Base-by-base conservation (phyloP, 768 basidiomycete species). In the Agrocybe pediades region DNA sequence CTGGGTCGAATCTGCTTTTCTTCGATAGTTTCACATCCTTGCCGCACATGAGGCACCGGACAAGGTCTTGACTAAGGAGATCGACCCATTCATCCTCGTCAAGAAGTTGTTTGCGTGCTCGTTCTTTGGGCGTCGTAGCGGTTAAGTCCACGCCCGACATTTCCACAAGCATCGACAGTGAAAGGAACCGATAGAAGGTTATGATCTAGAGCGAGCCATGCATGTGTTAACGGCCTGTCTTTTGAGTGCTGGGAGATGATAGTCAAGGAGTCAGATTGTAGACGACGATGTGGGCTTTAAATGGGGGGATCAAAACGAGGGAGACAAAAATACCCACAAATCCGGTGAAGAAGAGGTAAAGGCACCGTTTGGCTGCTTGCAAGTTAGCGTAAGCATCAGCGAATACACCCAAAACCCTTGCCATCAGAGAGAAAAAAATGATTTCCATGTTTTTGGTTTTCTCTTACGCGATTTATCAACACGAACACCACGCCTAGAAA, bases 271-370 rank as follows among this genome's bases (percentile, higher is more conserved):
- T 36, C 30, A 25, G 21, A 9, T 21, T 25, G 51, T 33, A 19
- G 9, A 41, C 40, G 36, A 17, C 25, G 24, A 30, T n/a, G 36
- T 40, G 44, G 33, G 21, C 36, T 36, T 40, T 25, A 29, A 36
- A 6, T 15, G 23, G 23, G 45, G 49, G 46, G 48, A 51, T 27
- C 51, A 51, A 49, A 36, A 54, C 30, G 26, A 51, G 49, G 51
- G 60, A 51, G 54, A 55, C 30, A 25, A 42, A 43, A 26, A 49
- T 55, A 57, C 62, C 50, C 56, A 59, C 58, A 53, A 54, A 36
- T 49, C 52, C 41, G 55, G 57, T 51, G 58, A 58, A 36, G 58
- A 54, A 54, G 55, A 53, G 53, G 54, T 53, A 54, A 45, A 56
- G 56, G 54, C 55, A 51, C 48, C 56, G 51, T 40, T 54, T 21